Evolutionary conservation across 1,284 basidiomycete species (phyloP).

Genomic region (Ustilago tritici): DNA sequence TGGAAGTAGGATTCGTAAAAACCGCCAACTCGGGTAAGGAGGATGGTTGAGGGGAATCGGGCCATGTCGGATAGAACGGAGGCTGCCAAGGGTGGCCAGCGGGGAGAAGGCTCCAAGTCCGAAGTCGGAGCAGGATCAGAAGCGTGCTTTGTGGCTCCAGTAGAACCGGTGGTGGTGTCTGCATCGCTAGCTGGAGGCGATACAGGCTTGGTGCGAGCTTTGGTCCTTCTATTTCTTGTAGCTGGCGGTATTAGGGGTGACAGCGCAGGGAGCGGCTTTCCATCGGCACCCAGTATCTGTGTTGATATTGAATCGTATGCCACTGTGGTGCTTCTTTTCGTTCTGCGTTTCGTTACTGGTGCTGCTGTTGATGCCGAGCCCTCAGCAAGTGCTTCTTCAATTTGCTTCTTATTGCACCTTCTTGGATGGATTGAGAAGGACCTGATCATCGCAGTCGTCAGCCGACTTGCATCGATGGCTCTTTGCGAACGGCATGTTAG

Average conservation of each 20-base stretch:
- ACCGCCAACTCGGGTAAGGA: conserved; percentile 66
- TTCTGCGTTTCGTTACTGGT: not conserved
- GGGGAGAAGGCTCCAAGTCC: not conserved
- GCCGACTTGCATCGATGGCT: no score
- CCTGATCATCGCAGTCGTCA: not conserved
- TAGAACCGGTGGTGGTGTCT: no score
- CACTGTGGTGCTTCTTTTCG: conserved; percentile 25
- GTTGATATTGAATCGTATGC: conserved; percentile 29
- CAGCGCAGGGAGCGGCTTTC: conserved; percentile 22
- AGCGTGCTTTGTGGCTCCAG: not conserved
- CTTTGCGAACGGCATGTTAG: no score
- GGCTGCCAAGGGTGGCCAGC: conserved; percentile 65
- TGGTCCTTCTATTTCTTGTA: conserved; percentile 5
- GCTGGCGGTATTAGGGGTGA: conserved; percentile 3
- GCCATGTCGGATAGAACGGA: conserved; percentile 61
- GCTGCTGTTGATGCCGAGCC: not conserved
- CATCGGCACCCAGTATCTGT: conserved; percentile 16
- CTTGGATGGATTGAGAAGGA: not conserved
- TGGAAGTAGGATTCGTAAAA: conserved; percentile 69
- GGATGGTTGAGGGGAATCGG: conserved; percentile 60
- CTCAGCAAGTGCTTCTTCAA: not conserved
- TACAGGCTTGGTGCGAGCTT: conserved; percentile 1
- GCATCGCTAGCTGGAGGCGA: not conserved
- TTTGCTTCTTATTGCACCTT: not conserved
- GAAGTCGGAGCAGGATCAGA: not conserved